Conservation (phyloP, 768 basidiomycete genomes). For the Phaeotremella fagi region DNA sequence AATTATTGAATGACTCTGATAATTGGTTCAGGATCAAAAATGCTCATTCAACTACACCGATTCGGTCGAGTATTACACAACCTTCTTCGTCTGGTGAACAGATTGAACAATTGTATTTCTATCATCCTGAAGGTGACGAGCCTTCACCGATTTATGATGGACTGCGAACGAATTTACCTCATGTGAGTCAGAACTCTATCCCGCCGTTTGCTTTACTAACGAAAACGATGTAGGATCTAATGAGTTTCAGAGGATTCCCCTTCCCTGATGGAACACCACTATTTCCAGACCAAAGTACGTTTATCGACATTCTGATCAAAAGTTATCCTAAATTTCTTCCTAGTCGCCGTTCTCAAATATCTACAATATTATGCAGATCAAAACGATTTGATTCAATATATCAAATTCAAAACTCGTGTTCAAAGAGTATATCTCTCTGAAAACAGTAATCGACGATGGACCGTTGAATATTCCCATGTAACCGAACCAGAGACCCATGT, state of each 20-base stretch:
- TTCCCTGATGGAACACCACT: conserved; percentile 21
- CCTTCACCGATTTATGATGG: conserved; percentile 45
- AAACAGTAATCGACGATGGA: conserved; percentile 19
- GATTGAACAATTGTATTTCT: conserved; percentile 15
- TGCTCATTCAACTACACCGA: conserved; percentile 3
- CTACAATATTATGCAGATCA: conserved; percentile 61
- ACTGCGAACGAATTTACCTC: conserved; percentile 41
- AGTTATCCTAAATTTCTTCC: conserved; percentile 1
- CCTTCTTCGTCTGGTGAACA: not conserved
- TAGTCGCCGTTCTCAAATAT: conserved; percentile 60
- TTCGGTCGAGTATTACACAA: not conserved
- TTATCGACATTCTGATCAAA: not conserved
- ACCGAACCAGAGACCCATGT: not conserved
- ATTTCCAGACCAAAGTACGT: conserved; percentile 37
- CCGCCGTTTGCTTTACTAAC: no score
- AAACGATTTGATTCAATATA: conserved; percentile 60
- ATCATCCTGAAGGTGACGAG: conserved; percentile 19
- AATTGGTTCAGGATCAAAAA: conserved; percentile 10
- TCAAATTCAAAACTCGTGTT: conserved; percentile 63
- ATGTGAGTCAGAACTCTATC: conserved; percentile 20
- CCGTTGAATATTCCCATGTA: conserved; percentile 10
- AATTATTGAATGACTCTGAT: not conserved
- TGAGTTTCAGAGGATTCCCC: conserved; percentile 33
- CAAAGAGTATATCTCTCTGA: conserved; percentile 25
- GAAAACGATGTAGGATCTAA: conserved; percentile 31